Evolutionary conservation across 495 filamentous ascomycete genomes (phyloP).

Genomic region (Neurospora cerealis): DNA sequence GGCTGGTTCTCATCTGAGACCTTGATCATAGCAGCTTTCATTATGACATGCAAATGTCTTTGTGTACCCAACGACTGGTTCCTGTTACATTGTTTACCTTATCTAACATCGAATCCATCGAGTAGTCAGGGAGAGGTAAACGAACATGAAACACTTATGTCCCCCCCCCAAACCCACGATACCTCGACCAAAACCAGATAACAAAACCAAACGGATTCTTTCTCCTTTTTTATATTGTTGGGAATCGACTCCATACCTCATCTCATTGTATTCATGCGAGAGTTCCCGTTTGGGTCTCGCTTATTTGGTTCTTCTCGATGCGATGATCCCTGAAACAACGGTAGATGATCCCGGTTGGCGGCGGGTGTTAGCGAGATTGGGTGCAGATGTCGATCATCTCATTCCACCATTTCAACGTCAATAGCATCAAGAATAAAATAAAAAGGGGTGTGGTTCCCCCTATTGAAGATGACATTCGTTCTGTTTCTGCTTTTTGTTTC

Average conservation of each 20-base stretch:
- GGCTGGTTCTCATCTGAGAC: not conserved
- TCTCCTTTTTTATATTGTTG: not conserved
- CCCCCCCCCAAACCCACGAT: not conserved
- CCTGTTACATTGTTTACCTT: no score
- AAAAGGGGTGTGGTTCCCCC: not conserved
- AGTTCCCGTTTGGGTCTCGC: not conserved
- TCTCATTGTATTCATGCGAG: not conserved
- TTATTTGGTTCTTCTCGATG: no score
- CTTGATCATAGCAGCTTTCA: not conserved
- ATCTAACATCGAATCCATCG: not conserved
- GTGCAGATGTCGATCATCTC: not conserved
- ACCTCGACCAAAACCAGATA: no score
- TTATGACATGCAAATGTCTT: not conserved
- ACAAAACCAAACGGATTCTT: not conserved
- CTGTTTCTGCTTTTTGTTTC: not conserved
- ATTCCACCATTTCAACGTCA: not conserved
- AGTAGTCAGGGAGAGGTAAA: not conserved
- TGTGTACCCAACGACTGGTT: not conserved
- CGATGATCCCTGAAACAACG: not conserved
- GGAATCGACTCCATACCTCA: not conserved
- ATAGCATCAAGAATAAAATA: not conserved
- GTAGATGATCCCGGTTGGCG: no score
- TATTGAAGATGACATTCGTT: not conserved
- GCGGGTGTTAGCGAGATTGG: not conserved
- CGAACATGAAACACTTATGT: not conserved